Conservation (phyloP, 73 alveolate species). For the Paramecium sexaurelia region DNA sequence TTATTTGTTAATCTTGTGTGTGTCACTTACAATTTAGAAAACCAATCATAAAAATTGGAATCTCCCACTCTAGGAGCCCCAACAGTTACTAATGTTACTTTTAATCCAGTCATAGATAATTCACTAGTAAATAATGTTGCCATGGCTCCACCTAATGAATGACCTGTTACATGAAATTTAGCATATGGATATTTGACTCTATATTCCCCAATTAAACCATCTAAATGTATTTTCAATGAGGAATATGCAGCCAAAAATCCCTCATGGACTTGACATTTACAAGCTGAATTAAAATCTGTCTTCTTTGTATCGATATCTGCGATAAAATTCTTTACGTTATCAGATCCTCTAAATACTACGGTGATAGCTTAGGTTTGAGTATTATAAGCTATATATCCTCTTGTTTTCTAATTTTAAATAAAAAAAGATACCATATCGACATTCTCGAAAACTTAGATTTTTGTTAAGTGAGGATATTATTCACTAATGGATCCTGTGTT, state of each 20-base stretch:
- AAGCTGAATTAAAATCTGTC: not conserved
- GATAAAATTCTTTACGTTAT: not conserved
- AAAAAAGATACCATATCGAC: not conserved
- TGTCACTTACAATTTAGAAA: not conserved
- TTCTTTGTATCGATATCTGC: constrained; percentile 2
- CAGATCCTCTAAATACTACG: constrained; percentile 28
- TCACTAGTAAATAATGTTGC: constrained; percentile 61
- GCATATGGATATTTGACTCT: constrained; percentile 51
- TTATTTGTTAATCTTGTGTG: constrained; percentile 39
- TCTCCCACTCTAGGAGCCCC: constrained; percentile 68
- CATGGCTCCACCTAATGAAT: constrained; percentile 65
- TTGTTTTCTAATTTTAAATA: not conserved
- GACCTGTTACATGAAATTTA: constrained; percentile 51
- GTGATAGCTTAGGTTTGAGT: not conserved
- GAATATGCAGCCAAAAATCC: constrained; percentile 12
- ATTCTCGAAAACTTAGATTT: constrained; percentile 4
- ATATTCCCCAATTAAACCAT: not conserved
- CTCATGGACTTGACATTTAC: constrained; percentile 14
- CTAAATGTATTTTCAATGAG: not conserved
- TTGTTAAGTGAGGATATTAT: not conserved
- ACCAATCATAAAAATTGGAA: constrained; percentile 45
- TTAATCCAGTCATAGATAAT: not conserved
- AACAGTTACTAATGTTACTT: constrained; percentile 26
- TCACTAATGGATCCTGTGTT: not conserved
- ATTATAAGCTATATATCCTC: constrained; percentile 14